Conservation (phyloP, 495 filamentous ascomycete genomes). For the Neurospora sp. region DNA sequence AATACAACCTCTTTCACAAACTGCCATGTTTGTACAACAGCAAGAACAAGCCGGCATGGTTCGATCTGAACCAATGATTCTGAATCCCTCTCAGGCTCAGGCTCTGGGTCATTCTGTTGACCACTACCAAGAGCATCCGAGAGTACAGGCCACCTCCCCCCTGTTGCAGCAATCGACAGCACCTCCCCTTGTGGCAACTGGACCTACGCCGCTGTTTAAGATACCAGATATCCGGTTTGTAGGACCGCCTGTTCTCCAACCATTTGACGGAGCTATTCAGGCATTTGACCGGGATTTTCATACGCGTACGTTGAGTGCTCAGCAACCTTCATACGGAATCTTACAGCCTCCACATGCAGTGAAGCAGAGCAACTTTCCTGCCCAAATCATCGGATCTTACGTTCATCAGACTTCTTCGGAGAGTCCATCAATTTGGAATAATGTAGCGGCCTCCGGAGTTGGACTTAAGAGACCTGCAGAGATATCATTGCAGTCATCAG, state of each 20-base stretch:
- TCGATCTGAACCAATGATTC: not conserved
- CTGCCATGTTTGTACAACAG: not conserved
- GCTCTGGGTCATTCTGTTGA: not conserved
- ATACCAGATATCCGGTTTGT: not conserved
- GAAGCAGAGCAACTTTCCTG: not conserved
- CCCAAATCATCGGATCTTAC: not conserved
- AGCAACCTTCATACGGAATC: not conserved
- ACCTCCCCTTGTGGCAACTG: not conserved
- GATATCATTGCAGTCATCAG: not conserved
- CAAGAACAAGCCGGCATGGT: not conserved
- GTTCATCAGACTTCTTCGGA: not conserved
- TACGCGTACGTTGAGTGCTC: not conserved
- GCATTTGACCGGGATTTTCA: not conserved
- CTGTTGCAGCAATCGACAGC: not conserved
- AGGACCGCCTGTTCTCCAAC: not conserved
- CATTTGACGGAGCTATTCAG: not conserved
- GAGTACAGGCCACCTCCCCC: not conserved
- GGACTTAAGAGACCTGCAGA: not conserved
- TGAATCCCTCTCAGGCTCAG: not conserved
- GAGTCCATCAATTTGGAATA: not conserved
- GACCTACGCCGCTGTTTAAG: not conserved
- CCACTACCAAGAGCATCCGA: not conserved
- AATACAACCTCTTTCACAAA: not conserved
- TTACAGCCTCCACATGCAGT: not conserved
- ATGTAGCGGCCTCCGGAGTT: not conserved